These are phyloP conservation scores for Colletotrichum destructivum DNA, from an alignment of 2,329 filamentous ascomycete genomes.

Conservation along the genomic window DNA sequence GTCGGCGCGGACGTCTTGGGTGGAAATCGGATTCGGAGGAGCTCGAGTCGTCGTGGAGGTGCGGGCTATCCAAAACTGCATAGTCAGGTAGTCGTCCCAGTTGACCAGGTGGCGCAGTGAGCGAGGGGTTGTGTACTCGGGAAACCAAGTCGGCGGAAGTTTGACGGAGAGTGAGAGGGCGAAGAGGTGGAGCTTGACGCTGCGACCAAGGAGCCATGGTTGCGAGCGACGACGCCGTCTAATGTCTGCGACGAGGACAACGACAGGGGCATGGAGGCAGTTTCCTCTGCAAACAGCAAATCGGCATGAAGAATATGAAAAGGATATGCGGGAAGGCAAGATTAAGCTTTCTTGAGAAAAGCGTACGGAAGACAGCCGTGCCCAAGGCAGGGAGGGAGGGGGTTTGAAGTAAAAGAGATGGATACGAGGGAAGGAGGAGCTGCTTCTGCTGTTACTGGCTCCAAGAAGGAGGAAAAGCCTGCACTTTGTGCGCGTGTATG, in stretches of 20 bases:
- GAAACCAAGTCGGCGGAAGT: slow-evolving; percentile 52
- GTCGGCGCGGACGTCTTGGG: slow-evolving; percentile 46
- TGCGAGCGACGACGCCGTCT: slow-evolving; percentile 42
- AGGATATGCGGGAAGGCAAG: slow-evolving; percentile 4
- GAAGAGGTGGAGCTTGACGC: slow-evolving; percentile 44
- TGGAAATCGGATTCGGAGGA: slow-evolving; percentile 62
- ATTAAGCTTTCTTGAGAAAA: slow-evolving; percentile 4
- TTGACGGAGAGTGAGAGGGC: slow-evolving; percentile 40
- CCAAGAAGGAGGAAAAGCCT: slow-evolving; percentile 1
- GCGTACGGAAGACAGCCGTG: background rate
- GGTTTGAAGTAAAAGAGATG: slow-evolving; percentile 2
- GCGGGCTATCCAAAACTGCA: slow-evolving; percentile 44
- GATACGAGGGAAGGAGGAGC: slow-evolving; percentile 1
- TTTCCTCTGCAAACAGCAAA: slow-evolving; percentile 12
- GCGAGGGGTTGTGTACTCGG: slow-evolving; percentile 54
- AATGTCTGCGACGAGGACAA: slow-evolving; percentile 38
- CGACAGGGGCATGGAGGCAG: slow-evolving; percentile 35
- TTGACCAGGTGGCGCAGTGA: slow-evolving; percentile 44
- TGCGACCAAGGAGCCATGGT: slow-evolving; percentile 53
- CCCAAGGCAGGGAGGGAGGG: slow-evolving; percentile 6
- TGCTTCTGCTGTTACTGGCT: too few species aligned
- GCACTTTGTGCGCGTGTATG: slow-evolving; percentile 1
- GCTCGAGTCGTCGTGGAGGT: slow-evolving; percentile 56
- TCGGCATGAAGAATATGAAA: background rate
- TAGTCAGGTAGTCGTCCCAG: slow-evolving; percentile 45